phyloP scores from a whole-genome alignment of 345 rosid species.

The Eucalyptus polybractea region DNA sequence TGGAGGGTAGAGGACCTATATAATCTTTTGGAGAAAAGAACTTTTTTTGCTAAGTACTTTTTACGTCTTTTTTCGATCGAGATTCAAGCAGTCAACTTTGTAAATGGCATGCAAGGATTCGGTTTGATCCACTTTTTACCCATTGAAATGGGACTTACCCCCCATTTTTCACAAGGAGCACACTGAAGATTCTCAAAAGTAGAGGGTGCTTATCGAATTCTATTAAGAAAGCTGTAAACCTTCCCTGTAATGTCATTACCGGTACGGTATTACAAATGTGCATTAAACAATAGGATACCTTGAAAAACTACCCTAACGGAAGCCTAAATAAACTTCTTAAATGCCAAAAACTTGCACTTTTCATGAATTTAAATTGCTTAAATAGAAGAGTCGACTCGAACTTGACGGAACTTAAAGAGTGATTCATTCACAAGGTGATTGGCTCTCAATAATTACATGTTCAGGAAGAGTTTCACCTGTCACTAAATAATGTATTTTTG shows the following conservation, averaged over 20 bases:
- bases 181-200: neutral
- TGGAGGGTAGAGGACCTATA: neutral
- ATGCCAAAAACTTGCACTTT: neutral
- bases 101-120: neutral
- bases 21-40: neutral
- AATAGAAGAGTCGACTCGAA: neutral
- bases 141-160: neutral
- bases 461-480: neutral
- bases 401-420: neutral
- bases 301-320: neutral
- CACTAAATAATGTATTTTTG: neutral
- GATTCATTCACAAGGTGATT: neutral
- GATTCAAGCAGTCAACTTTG: neutral
- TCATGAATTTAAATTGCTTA: neutral
- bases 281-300: neutral
- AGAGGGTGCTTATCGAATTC: neutral
- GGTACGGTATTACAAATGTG: neutral
- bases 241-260: neutral
- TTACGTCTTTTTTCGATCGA: neutral
- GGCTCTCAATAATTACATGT: neutral
- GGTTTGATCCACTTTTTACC: neutral
- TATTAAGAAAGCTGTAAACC: neutral
- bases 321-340: neutral
- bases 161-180: neutral
- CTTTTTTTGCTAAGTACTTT: neutral